These are phyloP conservation scores for Macrolepiota albuminosa DNA, from an alignment of 768 basidiomycete species.

Conservation along the genomic window DNA sequence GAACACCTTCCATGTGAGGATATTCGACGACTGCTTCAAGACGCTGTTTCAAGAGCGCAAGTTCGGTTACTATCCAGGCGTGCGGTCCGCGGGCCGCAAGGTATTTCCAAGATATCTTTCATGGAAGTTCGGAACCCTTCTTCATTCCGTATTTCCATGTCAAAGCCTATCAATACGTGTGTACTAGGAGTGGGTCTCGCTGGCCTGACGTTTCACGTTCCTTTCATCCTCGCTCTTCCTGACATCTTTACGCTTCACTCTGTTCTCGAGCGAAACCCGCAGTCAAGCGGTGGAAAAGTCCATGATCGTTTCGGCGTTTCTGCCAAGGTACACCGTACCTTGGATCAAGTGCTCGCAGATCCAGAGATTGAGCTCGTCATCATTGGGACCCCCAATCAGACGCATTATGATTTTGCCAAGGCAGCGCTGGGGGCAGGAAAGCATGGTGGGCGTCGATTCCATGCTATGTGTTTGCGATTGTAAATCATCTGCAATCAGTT, in stretches of 20 bases:
- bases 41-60: too few relatives aligned
- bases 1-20: too few relatives aligned
- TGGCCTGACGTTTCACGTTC: conserved; percentile 75
- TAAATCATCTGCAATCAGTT: conserved; percentile 31
- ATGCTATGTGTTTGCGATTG: neutral
- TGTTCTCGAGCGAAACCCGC: conserved; percentile 72
- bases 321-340: conserved; percentile 50
- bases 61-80: neutral
- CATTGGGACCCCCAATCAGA: conserved; percentile 68
- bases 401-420: conserved; percentile 67
- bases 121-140: neutral
- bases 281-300: conserved; percentile 55
- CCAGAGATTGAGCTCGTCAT: conserved; percentile 63
- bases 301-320: conserved; percentile 58
- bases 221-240: conserved; percentile 71
- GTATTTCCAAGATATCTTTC: neutral
- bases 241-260: conserved; percentile 65
- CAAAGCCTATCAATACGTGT: conserved; percentile 58
- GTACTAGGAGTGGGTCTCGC: conserved; percentile 75
- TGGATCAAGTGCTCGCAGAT: conserved; percentile 61
- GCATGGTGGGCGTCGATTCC: conserved; percentile 43
- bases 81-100: neutral
- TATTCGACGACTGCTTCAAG: too few relatives aligned
- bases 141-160: conserved; percentile 18
- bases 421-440: conserved; percentile 64